Base-by-base conservation (phyloP, 2,329 filamentous ascomycete species). In the Thielaviopsis ethacetica region DNA sequence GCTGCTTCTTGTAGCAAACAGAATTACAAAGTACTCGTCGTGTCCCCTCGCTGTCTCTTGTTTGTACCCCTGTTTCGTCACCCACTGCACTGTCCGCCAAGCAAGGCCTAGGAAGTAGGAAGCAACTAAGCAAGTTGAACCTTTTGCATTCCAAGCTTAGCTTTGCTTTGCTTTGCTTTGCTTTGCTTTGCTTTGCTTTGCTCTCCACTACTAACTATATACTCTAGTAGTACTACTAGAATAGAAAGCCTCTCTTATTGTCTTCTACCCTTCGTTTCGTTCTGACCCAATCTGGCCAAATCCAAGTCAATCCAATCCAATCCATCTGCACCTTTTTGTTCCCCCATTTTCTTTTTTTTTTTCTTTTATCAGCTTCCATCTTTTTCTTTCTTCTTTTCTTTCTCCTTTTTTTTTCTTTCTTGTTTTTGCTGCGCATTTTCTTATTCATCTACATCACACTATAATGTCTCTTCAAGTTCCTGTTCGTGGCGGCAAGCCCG, bases 401-500 rank as follows among this genome's bases (percentile, higher is more conserved):
- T 52, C 53, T 26, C 27, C 24, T 30, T 54, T 47, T 59, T 22
- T 56, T 56, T 47, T 55, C 24, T 61, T 53, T 44, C 52, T 38
- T 30, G 15, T 17, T 27, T 56, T 57, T 15, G 38, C 50, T 57
- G 54, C 10, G 26, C 44, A 24, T 41, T 54, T 59, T 12, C 34
- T 49, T 56, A 19, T 54, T 22, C 13, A 47, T 56, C 50, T 54
- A 41, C 19, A 34, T 17, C 44, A 17, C 22, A n/a, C 7, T 41
- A 59, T 51, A 24, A 59, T 60, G 51, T 59, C 59, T 44, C 52
- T 57, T 58, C 78, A 82, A 65, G 74, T 83, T 65, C 78, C 79
- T 64, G 69, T 75, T 69, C 74, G 75, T 59, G 70, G 71, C 62
- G 73, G 73, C 67, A 77, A 75, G 66, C 67, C 74, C 65, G 26